Evolutionary conservation across 805 yeast genomes (phyloP), one percentile per base, ranked within the genome.

Genomic region (Tetrapisispora iriomotensis): DNA sequence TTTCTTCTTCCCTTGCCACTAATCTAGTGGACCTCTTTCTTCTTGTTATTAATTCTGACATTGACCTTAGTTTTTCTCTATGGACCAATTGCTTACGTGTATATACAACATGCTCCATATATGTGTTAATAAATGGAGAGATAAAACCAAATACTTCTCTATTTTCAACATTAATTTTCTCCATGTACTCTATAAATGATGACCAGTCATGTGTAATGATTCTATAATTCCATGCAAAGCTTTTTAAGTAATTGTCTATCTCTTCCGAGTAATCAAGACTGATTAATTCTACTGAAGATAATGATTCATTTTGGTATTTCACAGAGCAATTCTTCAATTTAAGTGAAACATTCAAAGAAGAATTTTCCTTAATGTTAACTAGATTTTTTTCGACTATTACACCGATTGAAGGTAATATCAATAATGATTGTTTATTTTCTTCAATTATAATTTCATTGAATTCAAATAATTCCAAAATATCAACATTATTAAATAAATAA

Each of bases 21-120:
- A 83, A 58, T 58, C 92, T 70, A 1, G 86, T 75, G 0, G 90
- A 82, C 47, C 85, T 68, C 50, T 83, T 82, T 50, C 92, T 69
- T 41, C 82, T 74, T 4, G 77, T 77, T 51, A 83, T 60, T 39
- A 83, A 56, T 18, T 71, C 72, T 35, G 73, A 74, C 70, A 82
- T 67, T 46, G 81, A 78, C 34, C 73, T 69, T 40, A 79, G 84
- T 53, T 75, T 78, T 47, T 70, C 73, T 48, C 82, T 65, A 45
- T 73, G 74, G 18, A 36, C 42, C 14, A 51, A 31, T 22, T 56
- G 32, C 29, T 55, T 51, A 15, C 56, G 45, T n/a, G 56, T 49
- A 35, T 52, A 47, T 14, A 59, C 43, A 31, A 46, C 49, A 36
- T 52, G 54, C 21, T 50, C 57, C 10, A 48, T 52, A 35, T 42